Percentiles rank a stretch among this genome's conserved stretches.
Evolutionary conservation across 805 yeast species (phyloP).

Genomic region (Vanderwaltozyma yarrowii): DNA sequence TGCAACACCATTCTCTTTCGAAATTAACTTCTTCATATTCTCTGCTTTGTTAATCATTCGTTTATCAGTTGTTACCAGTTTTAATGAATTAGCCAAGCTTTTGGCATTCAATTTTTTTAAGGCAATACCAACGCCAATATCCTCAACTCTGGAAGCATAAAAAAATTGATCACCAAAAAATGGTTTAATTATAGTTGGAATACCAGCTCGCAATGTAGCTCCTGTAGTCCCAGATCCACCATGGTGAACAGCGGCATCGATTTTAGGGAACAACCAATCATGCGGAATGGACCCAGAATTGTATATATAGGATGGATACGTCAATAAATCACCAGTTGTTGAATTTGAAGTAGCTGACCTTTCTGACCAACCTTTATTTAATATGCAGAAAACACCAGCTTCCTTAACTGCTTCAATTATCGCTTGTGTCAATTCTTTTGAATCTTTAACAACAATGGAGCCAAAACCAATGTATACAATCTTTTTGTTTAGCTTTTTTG

Average conservation of each 20-base stretch:
- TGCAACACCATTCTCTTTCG: conserved; percentile 70
- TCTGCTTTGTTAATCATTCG: conserved; percentile 61
- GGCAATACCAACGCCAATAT: conserved; percentile 73
- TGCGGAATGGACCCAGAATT: conserved; percentile 74
- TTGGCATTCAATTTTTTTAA: conserved; percentile 57
- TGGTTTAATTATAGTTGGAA: conserved; percentile 87
- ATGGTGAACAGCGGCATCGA: conserved; percentile 94
- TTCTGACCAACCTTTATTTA: conserved; percentile 94
- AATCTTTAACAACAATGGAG: conserved; percentile 82
- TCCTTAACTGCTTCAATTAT: conserved; percentile 67
- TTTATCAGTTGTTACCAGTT: conserved; percentile 54
- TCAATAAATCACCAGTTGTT: conserved; percentile 29
- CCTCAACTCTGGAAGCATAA: conserved; percentile 80
- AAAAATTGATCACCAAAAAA: conserved; percentile 96
- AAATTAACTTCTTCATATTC: conserved; percentile 49
- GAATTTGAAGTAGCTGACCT: conserved; percentile 36
- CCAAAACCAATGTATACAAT: conserved; percentile 93
- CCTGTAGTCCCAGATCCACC: conserved; percentile 98
- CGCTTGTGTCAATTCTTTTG: conserved; percentile 65
- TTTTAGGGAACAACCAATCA: conserved; percentile 83
- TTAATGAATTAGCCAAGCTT: conserved; percentile 56
- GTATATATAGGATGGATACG: conserved; percentile 56
- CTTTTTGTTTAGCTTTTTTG: conserved; percentile 51
- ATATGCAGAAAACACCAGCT: conserved; percentile 76
- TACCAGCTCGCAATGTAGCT: conserved; percentile 74